Percentiles rank a stretch among this genome's conserved stretches.
Conservation (phyloP, 345 rosid genomes). For the Salix caprea region DNA sequence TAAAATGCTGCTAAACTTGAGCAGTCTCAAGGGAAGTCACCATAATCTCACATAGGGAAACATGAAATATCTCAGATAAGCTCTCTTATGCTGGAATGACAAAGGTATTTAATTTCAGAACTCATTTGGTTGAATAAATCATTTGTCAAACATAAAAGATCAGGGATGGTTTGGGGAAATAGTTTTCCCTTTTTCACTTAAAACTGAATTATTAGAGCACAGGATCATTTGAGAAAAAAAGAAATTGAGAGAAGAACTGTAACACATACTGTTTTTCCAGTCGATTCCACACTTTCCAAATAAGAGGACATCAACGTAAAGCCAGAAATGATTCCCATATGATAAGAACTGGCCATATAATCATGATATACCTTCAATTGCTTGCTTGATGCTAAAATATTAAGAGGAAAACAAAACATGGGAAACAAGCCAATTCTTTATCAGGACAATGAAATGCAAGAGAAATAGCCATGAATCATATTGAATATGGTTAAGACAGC, state of each 20-base stretch:
- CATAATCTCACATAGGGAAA: background rate
- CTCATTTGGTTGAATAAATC: background rate
- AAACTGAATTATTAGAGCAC: background rate
- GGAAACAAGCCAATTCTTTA: background rate
- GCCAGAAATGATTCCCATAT: constrained; percentile 79
- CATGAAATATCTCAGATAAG: no score
- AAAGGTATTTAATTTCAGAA: background rate
- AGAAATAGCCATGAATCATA: background rate
- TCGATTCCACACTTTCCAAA: constrained; percentile 53
- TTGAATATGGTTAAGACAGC: background rate
- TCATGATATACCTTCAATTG: constrained; percentile 60
- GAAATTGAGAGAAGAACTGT: background rate
- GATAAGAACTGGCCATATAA: constrained; percentile 87
- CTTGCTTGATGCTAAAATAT: constrained; percentile 38
- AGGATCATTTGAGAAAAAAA: background rate
- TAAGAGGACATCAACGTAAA: constrained; percentile 64
- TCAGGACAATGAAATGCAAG: background rate
- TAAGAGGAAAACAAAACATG: background rate
- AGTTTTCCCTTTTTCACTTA: background rate
- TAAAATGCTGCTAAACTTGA: background rate
- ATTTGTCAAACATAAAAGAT: no score
- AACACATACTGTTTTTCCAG: constrained; percentile 47
- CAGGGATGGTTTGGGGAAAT: no score
- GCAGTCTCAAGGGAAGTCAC: background rate
- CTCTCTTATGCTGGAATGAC: no score